These are phyloP conservation scores for Endocarpon pusillum DNA, from an alignment of 495 filamentous ascomycete genomes.

Conservation along the genomic window DNA sequence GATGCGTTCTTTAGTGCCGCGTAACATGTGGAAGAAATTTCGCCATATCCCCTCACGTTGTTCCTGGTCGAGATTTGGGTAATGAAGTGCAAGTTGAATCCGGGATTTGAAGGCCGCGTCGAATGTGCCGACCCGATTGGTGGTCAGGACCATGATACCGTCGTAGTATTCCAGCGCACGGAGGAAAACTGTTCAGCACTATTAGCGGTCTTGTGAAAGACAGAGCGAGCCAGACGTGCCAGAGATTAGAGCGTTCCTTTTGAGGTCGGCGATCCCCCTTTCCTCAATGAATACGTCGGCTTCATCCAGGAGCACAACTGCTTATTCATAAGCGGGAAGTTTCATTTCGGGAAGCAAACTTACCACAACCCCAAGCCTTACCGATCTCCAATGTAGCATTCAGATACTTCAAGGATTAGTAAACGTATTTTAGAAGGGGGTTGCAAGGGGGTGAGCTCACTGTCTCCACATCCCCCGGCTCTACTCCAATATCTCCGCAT, in stretches of 20 bases:
- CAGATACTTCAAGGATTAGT: too few species aligned
- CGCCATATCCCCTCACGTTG: constrained; percentile 76
- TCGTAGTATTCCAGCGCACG: not conserved
- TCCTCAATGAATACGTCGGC: constrained; percentile 1
- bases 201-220: not conserved
- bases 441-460: constrained; percentile 31
- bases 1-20: constrained; percentile 41
- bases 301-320: constrained; percentile 1
- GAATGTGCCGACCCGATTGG: constrained; percentile 59
- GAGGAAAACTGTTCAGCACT: not conserved
- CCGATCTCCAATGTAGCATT: not conserved
- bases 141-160: not conserved
- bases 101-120: constrained; percentile 51
- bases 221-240: constrained; percentile 9
- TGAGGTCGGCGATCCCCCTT: not conserved
- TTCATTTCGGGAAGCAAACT: not conserved
- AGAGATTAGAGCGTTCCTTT: not conserved
- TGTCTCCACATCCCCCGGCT: constrained; percentile 29
- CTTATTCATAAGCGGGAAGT: not conserved
- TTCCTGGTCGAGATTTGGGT: constrained; percentile 55
- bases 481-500: constrained; percentile 35
- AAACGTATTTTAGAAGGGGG: constrained; percentile 29
- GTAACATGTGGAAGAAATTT: constrained; percentile 59
- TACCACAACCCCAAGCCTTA: constrained; percentile 27
- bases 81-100: constrained; percentile 62